phyloP scores from a whole-genome alignment of 495 filamentous ascomycete genomes.

The Penicillium macrosclerotiorum region DNA sequence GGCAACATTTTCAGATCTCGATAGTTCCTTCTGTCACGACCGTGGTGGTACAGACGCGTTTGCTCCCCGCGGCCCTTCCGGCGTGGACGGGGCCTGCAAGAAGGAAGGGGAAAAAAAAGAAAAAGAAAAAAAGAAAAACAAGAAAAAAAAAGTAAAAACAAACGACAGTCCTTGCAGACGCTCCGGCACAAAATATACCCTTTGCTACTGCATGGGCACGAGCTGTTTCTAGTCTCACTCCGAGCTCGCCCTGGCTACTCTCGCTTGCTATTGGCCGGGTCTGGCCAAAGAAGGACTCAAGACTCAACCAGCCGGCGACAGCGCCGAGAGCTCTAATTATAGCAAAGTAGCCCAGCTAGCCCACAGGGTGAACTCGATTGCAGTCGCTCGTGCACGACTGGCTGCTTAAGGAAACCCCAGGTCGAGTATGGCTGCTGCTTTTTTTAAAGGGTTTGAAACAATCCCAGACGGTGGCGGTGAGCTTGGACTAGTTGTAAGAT shows the following conservation, averaged over 20 bases:
- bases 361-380: background rate
- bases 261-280: background rate
- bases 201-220: too few species aligned
- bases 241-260: background rate
- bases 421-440: background rate
- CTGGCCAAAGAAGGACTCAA: background rate
- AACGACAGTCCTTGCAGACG: too few species aligned
- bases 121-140: too few species aligned
- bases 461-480: background rate
- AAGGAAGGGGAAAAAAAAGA: too few species aligned
- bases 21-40: background rate
- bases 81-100: too few species aligned
- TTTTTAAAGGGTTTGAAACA: slow-evolving; percentile 11
- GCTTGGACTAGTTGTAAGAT: slow-evolving; percentile 3
- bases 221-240: too few species aligned
- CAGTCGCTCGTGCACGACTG: background rate
- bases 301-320: too few species aligned
- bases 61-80: background rate
- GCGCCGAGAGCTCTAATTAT: background rate
- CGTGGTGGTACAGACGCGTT: background rate
- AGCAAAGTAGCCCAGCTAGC: slow-evolving; percentile 1
- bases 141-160: too few species aligned
- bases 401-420: background rate
- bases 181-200: too few species aligned
- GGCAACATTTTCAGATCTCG: background rate